Percentiles rank a stretch among this genome's conserved stretches.
Evolutionary conservation across 306 rosid species (phyloP).

Genomic region (Rosa multiflora): DNA sequence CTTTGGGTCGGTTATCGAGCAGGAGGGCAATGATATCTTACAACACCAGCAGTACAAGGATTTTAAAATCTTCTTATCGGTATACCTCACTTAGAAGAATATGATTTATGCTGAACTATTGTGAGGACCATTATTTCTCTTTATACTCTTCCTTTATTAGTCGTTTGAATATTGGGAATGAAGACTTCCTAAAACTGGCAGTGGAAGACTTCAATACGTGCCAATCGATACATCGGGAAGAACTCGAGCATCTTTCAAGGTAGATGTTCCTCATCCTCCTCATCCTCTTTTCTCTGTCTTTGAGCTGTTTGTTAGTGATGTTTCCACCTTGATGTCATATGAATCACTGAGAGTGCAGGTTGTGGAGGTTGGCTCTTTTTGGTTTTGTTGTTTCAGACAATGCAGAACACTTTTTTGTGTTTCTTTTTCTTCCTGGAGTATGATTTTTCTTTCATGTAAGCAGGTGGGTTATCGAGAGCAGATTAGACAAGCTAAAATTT

Average conservation of each 20-base stretch:
- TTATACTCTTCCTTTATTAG: constrained; percentile 37
- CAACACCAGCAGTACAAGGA: constrained; percentile 46
- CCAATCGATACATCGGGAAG: constrained; percentile 57
- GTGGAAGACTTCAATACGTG: constrained; percentile 75
- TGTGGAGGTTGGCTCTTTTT: neutral
- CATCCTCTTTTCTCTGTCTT: neutral
- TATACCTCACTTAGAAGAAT: constrained; percentile 15
- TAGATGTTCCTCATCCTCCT: constrained; percentile 8
- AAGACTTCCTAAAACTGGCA: constrained; percentile 66
- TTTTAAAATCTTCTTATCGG: constrained; percentile 68
- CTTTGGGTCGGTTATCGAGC: constrained; percentile 53
- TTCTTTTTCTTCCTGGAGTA: neutral
- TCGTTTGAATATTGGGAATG: constrained; percentile 51
- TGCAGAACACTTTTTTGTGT: neutral
- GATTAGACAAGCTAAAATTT: constrained; percentile 68
- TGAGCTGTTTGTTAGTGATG: neutral
- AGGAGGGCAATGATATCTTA: constrained; percentile 58
- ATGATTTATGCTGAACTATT: neutral
- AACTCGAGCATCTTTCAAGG: constrained; percentile 62
- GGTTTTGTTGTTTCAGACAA: neutral
- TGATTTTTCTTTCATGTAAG: constrained; percentile 10
- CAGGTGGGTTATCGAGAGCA: constrained; percentile 70
- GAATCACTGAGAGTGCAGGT: neutral
- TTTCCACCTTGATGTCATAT: neutral
- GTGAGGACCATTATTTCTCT: neutral